A percentile compares a stretch with the other conserved stretches of the same genome.
Conservation (phyloP, 129 eudicot genomes). For the Tanacetum coccineum region DNA sequence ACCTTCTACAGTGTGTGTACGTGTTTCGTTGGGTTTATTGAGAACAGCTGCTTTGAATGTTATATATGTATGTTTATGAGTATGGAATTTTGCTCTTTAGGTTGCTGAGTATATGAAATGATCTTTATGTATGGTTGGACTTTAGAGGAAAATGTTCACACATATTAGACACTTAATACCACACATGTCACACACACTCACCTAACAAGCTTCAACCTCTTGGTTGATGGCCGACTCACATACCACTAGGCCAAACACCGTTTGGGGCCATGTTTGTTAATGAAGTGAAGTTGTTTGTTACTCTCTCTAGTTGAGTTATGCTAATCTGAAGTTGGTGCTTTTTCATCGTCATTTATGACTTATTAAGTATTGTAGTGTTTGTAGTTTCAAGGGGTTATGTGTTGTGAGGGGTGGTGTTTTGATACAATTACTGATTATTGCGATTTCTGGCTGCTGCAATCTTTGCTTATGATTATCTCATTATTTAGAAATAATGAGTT, state of each 20-base stretch:
- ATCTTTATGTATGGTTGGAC: too few species aligned
- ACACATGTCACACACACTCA: too few species aligned
- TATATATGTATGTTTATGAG: not conserved
- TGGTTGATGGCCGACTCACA: too few species aligned
- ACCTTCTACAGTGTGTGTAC: not conserved
- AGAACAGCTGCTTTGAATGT: not conserved
- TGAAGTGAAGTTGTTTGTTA: not conserved
- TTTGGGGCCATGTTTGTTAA: constrained; percentile 1
- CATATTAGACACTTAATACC: too few species aligned
- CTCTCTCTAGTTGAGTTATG: too few species aligned
- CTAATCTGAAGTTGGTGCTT: constrained; percentile 6
- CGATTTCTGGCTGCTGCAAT: too few species aligned
- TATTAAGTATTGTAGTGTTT: not conserved
- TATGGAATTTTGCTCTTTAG: constrained; percentile 29
- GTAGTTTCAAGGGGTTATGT: not conserved
- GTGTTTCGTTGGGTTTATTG: not conserved
- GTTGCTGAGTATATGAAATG: constrained; percentile 48
- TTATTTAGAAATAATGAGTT: not conserved
- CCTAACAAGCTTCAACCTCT: too few species aligned
- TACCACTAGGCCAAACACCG: too few species aligned
- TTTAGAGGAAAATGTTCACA: too few species aligned
- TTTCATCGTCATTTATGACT: constrained; percentile 1
- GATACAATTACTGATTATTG: too few species aligned
- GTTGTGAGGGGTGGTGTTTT: constrained; percentile 3
- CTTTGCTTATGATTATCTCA: not conserved